These are phyloP conservation scores for Apiospora malaysiana DNA, from an alignment of 2,329 filamentous ascomycete species.

Conservation along the genomic window DNA sequence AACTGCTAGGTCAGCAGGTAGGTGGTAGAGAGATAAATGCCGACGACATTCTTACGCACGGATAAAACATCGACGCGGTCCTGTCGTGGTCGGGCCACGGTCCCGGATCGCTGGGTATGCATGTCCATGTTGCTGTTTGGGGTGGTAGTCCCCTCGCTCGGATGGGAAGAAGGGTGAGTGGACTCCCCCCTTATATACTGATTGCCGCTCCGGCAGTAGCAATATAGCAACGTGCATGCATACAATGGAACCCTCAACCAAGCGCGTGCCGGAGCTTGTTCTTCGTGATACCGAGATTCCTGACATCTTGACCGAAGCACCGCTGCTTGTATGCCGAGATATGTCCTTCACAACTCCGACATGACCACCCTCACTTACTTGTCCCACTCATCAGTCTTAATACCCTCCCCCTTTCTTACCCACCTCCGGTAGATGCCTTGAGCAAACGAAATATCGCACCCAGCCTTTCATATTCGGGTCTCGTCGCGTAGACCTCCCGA, in stretches of 20 bases:
- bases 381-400: constrained; percentile 7
- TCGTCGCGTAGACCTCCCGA: neutral
- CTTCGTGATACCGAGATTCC: neutral
- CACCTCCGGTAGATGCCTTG: neutral
- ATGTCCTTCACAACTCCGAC: constrained; percentile 6
- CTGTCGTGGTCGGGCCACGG: neutral
- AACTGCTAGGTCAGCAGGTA: no score
- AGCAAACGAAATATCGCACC: neutral
- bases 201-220: neutral
- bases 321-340: neutral
- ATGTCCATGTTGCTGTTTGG: neutral
- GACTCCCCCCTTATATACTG: neutral
- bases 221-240: constrained; percentile 1
- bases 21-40: neutral
- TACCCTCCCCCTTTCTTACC: neutral
- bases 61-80: neutral
- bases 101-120: constrained; percentile 5
- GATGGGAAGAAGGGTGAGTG: constrained; percentile 5
- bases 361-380: neutral
- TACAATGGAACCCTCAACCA: neutral
- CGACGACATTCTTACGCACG: neutral
- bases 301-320: neutral
- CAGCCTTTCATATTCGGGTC: neutral
- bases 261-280: neutral
- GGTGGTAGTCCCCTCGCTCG: neutral